Evolutionary conservation across 1,284 basidiomycete genomes (phyloP).

Genomic region (Thelephora terrestris): DNA sequence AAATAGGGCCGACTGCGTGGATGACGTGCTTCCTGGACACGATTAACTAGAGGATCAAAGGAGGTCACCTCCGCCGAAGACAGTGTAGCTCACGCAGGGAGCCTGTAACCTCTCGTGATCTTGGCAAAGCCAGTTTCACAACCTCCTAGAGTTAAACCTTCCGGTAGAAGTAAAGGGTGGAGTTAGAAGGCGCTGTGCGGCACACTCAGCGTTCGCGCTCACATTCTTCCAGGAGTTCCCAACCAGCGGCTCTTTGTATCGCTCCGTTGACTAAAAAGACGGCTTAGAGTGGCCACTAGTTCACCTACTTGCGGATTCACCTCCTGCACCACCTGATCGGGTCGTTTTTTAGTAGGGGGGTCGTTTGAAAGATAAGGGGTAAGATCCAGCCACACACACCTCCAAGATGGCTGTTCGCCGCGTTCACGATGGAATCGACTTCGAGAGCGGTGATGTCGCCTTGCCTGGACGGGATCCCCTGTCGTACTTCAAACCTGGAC

Average conservation of each 20-base stretch:
- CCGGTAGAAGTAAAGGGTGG: neutral
- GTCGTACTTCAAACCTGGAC: slow-evolving; percentile 1
- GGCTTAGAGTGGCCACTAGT: neutral
- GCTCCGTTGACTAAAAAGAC: slow-evolving; percentile 63
- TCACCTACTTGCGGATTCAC: slow-evolving; percentile 26
- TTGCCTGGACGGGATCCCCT: slow-evolving; percentile 34
- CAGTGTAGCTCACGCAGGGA: slow-evolving; percentile 43
- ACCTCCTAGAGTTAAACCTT: slow-evolving; percentile 61
- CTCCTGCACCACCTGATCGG: slow-evolving; percentile 55
- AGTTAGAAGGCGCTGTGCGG: neutral
- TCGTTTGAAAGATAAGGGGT: slow-evolving; percentile 5
- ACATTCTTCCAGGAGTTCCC: slow-evolving; percentile 67
- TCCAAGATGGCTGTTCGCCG: slow-evolving; percentile 69
- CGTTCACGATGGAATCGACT: slow-evolving; percentile 81
- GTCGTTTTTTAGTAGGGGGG: slow-evolving; percentile 3
- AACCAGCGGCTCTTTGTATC: slow-evolving; percentile 81
- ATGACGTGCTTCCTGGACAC: slow-evolving; percentile 58
- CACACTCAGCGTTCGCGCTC: slow-evolving; percentile 17
- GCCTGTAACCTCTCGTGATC: slow-evolving; percentile 65
- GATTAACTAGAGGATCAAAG: neutral
- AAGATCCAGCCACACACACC: slow-evolving; percentile 33
- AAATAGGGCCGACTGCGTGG: slow-evolving; percentile 88
- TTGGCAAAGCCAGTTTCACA: slow-evolving; percentile 80
- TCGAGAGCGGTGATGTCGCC: slow-evolving; percentile 70
- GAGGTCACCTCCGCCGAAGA: neutral